phyloP scores from a whole-genome alignment of 176 grass and related monocot genomes.

The Poa annua region DNA sequence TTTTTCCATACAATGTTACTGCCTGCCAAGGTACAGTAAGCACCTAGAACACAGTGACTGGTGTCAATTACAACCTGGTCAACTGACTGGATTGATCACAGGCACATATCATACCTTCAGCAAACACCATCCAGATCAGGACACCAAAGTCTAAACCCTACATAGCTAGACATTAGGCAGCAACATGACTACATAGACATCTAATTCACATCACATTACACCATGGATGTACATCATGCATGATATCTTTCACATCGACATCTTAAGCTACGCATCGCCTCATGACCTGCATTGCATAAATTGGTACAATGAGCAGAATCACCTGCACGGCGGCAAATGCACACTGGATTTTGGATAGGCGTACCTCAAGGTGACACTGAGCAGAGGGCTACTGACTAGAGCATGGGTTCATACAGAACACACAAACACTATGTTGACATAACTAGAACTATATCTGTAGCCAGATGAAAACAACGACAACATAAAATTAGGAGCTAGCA shows the following conservation, averaged over 20 bases:
- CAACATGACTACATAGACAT: slow-evolving; percentile 4
- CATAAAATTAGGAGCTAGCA: slow-evolving; percentile 45
- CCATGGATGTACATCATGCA: not conserved
- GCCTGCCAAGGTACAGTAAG: slow-evolving; percentile 35
- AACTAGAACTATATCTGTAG: slow-evolving; percentile 37
- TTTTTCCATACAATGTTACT: slow-evolving; percentile 28
- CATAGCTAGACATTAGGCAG: slow-evolving; percentile 17
- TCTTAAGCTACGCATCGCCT: slow-evolving; percentile 28
- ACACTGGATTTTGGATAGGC: slow-evolving; percentile 1
- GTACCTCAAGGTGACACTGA: slow-evolving; percentile 32
- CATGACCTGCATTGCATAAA: slow-evolving; percentile 17
- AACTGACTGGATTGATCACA: slow-evolving; percentile 50
- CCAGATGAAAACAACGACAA: not conserved
- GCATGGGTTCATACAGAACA: slow-evolving; percentile 52
- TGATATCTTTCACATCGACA: slow-evolving; percentile 3
- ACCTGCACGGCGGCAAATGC: not conserved
- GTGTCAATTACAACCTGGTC: slow-evolving; percentile 38
- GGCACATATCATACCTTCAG: slow-evolving; percentile 1
- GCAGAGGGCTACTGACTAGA: slow-evolving; percentile 7
- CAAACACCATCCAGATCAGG: slow-evolving; percentile 34
- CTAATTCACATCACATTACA: slow-evolving; percentile 47
- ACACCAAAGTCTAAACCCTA: slow-evolving; percentile 32
- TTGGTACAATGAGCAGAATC: slow-evolving; percentile 22
- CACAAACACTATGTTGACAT: slow-evolving; percentile 40
- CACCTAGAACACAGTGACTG: slow-evolving; percentile 20